phyloP scores from a whole-genome alignment of 2,329 filamentous ascomycete genomes.

The Penicillium sp. region DNA sequence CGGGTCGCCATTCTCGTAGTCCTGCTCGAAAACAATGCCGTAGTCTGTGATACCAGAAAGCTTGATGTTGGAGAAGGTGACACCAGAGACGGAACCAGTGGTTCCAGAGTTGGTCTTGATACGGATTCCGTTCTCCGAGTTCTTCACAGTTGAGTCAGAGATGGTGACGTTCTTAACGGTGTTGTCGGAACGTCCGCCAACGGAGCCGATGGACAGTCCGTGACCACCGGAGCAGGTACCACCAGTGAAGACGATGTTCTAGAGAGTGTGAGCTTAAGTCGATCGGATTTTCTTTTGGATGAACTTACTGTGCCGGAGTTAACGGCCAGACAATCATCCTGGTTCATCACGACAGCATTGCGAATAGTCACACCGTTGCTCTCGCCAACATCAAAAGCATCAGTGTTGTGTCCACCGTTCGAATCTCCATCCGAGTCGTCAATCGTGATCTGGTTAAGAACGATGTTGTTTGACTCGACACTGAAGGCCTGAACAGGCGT shows the following conservation, averaged over 20 bases:
- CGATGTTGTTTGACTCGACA: slow-evolving; percentile 51
- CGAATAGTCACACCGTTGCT: slow-evolving; percentile 52
- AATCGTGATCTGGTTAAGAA: slow-evolving; percentile 55
- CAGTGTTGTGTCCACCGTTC: slow-evolving; percentile 53
- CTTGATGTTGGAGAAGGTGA: slow-evolving; percentile 57
- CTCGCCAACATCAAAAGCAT: slow-evolving; percentile 42
- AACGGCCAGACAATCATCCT: slow-evolving; percentile 62
- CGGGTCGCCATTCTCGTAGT: slow-evolving; percentile 54
- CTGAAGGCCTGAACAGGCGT: slow-evolving; percentile 42
- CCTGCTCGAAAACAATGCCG: slow-evolving; percentile 57
- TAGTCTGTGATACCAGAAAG: slow-evolving; percentile 55
- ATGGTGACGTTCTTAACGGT: slow-evolving; percentile 51
- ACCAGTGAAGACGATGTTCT: slow-evolving; percentile 33
- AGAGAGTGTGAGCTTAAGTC: neutral
- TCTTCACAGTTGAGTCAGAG: slow-evolving; percentile 6
- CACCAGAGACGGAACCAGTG: slow-evolving; percentile 53
- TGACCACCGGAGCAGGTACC: slow-evolving; percentile 32
- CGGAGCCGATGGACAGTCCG: slow-evolving; percentile 60
- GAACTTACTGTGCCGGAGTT: slow-evolving; percentile 53
- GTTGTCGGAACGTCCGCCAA: slow-evolving; percentile 60
- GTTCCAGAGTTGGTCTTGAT: slow-evolving; percentile 55
- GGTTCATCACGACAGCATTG: slow-evolving; percentile 56
- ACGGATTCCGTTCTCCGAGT: slow-evolving; percentile 14
- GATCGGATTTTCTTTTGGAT: neutral
- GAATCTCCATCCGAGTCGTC: slow-evolving; percentile 59